Base-by-base conservation (phyloP, 148 eudicot genomes). In the Rhododendron simsii region DNA sequence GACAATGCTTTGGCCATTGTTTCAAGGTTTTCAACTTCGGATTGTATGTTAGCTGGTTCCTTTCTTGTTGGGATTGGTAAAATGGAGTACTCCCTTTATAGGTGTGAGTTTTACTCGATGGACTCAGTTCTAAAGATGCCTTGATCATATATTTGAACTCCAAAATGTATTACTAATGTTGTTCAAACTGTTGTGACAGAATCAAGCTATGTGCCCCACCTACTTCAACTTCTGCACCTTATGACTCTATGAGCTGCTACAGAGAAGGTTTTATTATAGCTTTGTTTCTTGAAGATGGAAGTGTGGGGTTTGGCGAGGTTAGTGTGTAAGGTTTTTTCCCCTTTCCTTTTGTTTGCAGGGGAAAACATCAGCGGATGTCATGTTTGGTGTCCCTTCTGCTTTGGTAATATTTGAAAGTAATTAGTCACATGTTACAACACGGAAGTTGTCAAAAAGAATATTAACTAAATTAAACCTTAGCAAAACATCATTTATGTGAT, bases 291-390 rank as follows among this genome's bases (percentile, higher is more conserved):
- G 95, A 95, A 86, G 98, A 94, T 90, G 99, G 99, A 89, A 93
- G 92, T 86, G 82, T 85, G 89, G 98, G 98, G 51, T 91, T 86
- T 90, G 99, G 99, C 53, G 99, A 98, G 98, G 99, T 95, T 85
- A 93, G 91, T 84, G 51, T 67, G 11, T 57, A 23, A 44, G 79
- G n/a, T 41, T 75, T 2, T 53, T 61, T 48, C 18, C 47, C 15
- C 20, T 15, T 83, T 41, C 26, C 8, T 51, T 41, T 21, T 20
- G 15, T 21, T 57, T 51, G 53, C 12, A 14, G 1, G 44, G 79
- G 23, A 51, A 75, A 33, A n/a, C 48, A 30, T 73, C 50, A 28
- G 50, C 7, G 10, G 44, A 73, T 83, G 59, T 28, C 41, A 74
- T 51, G n/a, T 51, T 28, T 20, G 12, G 33, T 84, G 73, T 71